phyloP scores from a whole-genome alignment of 164 flowering plant species.

The Kingdonia uniflora region DNA sequence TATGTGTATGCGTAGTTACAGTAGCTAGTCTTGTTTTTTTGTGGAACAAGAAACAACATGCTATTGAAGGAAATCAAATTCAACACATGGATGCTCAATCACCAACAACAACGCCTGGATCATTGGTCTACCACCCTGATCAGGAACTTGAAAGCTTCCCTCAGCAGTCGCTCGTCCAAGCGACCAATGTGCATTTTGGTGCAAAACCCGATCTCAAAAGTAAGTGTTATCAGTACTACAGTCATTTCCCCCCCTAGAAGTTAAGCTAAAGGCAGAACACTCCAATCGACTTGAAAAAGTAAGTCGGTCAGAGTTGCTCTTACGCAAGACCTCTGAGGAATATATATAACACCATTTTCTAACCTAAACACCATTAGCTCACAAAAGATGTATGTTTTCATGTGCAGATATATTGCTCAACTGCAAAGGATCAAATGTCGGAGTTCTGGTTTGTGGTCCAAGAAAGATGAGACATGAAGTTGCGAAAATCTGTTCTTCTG shows the following conservation, averaged over 20 bases:
- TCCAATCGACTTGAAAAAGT: too few relatives aligned
- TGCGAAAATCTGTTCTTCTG: conserved; percentile 47
- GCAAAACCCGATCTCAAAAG: conserved; percentile 52
- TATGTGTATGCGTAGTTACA: conserved; percentile 33
- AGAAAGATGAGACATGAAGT: conserved; percentile 46
- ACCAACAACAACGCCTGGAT: conserved; percentile 21
- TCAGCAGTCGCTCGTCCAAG: conserved; percentile 32
- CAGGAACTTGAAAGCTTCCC: conserved; percentile 58
- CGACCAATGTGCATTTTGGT: conserved; percentile 52
- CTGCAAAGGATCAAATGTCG: conserved; percentile 32
- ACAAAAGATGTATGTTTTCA: too few relatives aligned
- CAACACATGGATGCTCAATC: conserved; percentile 23
- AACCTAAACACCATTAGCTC: too few relatives aligned
- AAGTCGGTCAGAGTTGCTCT: too few relatives aligned
- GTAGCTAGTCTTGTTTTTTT: conserved; percentile 33
- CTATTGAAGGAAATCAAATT: conserved; percentile 28
- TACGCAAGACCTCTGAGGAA: too few relatives aligned
- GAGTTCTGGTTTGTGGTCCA: conserved; percentile 51
- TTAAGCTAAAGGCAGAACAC: too few relatives aligned
- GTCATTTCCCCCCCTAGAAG: too few relatives aligned
- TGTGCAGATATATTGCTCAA: conserved; percentile 35
- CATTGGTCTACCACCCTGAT: conserved; percentile 21
- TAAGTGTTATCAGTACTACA: conserved; percentile 6
- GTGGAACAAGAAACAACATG: conserved; percentile 45
- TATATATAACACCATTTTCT: too few relatives aligned